phyloP scores from a whole-genome alignment of 2,329 filamentous ascomycete species.

The Colletotrichum truncatum region DNA sequence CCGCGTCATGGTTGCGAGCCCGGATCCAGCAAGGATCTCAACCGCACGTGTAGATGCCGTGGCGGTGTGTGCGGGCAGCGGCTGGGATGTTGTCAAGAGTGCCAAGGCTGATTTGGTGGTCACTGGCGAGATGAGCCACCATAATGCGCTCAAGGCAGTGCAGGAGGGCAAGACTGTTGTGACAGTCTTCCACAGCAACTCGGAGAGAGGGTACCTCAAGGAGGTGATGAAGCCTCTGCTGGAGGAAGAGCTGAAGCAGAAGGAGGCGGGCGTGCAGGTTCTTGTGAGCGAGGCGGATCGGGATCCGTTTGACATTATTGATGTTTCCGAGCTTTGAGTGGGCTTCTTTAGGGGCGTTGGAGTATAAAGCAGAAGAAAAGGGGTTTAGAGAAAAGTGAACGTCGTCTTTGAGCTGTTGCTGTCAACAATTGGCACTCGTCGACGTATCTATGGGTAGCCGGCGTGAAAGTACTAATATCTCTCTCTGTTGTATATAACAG shows the following conservation, averaged over 20 bases:
- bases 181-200: constrained; percentile 91
- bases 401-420: too few relatives aligned
- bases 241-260: constrained; percentile 63
- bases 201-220: constrained; percentile 83
- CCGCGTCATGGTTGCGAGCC: constrained; percentile 56
- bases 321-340: constrained; percentile 49
- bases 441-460: too few relatives aligned
- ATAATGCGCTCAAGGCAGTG: constrained; percentile 86
- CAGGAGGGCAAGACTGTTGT: constrained; percentile 86
- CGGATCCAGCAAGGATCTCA: constrained; percentile 6
- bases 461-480: too few relatives aligned
- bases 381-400: constrained; percentile 3
- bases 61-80: constrained; percentile 90
- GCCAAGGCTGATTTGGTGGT: constrained; percentile 82
- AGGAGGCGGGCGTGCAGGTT: constrained; percentile 65
- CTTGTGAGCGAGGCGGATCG: constrained; percentile 81
- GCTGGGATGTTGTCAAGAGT: constrained; percentile 77
- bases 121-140: constrained; percentile 93
- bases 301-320: constrained; percentile 87
- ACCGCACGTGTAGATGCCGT: constrained; percentile 68
- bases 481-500: too few relatives aligned
- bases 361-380: background rate
- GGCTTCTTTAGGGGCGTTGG: background rate
- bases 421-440: too few relatives aligned
- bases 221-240: constrained; percentile 75